A percentile compares a stretch with the other conserved stretches of the same genome.
These are phyloP conservation scores for Vishniacozyma victoriae DNA, from an alignment of 768 basidiomycete genomes.

Conservation along the genomic window DNA sequence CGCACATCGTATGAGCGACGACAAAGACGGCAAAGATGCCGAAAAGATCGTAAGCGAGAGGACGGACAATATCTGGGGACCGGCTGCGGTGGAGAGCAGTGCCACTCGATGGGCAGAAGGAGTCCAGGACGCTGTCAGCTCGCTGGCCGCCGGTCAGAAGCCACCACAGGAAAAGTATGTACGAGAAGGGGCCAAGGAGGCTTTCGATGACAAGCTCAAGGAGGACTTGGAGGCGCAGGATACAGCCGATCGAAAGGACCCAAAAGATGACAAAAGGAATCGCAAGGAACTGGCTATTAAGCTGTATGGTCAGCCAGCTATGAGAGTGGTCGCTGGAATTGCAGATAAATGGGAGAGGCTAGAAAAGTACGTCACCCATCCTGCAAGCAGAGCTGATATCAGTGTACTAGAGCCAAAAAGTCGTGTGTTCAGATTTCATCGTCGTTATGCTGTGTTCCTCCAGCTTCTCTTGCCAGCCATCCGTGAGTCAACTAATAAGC, in stretches of 20 bases:
- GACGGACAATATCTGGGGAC: not conserved
- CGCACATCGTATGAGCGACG: no score
- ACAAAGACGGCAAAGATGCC: no score
- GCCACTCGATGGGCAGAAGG: constrained; percentile 8
- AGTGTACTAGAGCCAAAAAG: no score
- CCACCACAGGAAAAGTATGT: constrained; percentile 13
- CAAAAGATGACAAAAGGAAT: constrained; percentile 25
- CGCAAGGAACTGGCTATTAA: constrained; percentile 45
- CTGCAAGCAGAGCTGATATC: no score
- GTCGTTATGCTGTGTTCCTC: not conserved
- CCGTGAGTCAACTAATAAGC: no score
- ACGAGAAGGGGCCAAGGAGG: constrained; percentile 4
- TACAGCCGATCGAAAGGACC: constrained; percentile 28
- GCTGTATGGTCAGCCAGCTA: constrained; percentile 45
- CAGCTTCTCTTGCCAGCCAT: no score
- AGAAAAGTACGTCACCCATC: constrained; percentile 36
- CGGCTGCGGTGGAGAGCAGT: constrained; percentile 4
- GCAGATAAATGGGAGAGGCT: constrained; percentile 51
- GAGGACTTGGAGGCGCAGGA: constrained; percentile 41
- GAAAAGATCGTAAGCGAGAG: not conserved
- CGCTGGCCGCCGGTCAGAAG: constrained; percentile 41
- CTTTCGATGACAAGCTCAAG: constrained; percentile 29
- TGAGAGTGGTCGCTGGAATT: constrained; percentile 46
- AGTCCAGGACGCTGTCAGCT: constrained; percentile 40
- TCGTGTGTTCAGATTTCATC: no score